phyloP scores from a whole-genome alignment of 2,329 filamentous ascomycete genomes.

The Trichoderma pleuroti region DNA sequence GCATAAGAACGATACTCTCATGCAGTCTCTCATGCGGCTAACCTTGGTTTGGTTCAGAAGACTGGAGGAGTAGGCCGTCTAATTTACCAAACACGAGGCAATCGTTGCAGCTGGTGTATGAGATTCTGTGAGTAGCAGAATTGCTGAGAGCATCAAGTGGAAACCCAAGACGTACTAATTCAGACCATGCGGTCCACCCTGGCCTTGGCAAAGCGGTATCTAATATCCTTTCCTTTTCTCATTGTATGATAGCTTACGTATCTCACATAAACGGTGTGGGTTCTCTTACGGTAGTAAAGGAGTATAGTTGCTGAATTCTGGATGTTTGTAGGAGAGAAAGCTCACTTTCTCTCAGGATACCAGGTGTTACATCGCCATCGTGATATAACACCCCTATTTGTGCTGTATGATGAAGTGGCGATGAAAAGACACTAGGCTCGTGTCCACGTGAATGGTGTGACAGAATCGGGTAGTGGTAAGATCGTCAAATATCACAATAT shows the following conservation, averaged over 20 bases:
- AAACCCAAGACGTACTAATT: not conserved
- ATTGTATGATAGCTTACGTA: not conserved
- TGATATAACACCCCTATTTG: not conserved
- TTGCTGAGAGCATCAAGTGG: not conserved
- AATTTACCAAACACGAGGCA: not conserved
- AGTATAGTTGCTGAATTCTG: not conserved
- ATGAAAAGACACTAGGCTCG: not conserved
- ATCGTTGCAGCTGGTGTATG: not conserved
- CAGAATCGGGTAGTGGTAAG: not conserved
- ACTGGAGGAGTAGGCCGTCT: not conserved
- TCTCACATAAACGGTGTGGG: not conserved
- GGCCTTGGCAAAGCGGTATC: not conserved
- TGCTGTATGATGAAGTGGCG: not conserved
- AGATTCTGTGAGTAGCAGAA: not conserved
- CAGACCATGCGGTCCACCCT: not conserved
- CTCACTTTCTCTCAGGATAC: not conserved
- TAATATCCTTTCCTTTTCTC: not conserved
- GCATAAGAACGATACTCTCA: not conserved
- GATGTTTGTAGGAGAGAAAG: not conserved
- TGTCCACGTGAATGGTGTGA: not conserved
- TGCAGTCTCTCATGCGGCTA: not conserved
- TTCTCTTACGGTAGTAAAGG: not conserved
- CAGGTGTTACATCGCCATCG: not conserved
- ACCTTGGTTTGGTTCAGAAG: not conserved
- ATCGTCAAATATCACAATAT: not conserved